These are phyloP conservation scores for Ogataea populi-albae DNA, from an alignment of 805 yeast species.

Conservation along the genomic window DNA sequence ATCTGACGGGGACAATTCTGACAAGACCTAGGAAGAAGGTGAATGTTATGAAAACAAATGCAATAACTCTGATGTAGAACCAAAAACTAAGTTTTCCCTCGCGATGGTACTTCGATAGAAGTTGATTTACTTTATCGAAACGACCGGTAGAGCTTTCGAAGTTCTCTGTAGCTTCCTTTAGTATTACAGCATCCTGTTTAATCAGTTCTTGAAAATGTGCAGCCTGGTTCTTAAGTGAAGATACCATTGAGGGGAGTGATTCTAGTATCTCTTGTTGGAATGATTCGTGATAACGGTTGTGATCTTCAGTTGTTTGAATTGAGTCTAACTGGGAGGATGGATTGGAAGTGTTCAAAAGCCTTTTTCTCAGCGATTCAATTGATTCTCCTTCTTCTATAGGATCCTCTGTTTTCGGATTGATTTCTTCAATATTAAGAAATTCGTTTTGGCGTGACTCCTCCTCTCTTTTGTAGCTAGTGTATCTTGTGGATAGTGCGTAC, in stretches of 20 bases:
- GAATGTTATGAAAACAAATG: conserved; percentile 24
- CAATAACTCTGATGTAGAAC: conserved; percentile 31
- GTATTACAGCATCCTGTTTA: conserved; percentile 30
- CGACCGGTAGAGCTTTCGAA: conserved; percentile 31
- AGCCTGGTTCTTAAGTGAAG: conserved; percentile 30
- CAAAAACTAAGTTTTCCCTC: conserved; percentile 32
- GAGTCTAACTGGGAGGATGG: conserved; percentile 28
- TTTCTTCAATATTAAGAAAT: too few relatives aligned
- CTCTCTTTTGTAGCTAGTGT: too few relatives aligned
- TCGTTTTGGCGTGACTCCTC: too few relatives aligned
- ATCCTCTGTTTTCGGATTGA: conserved; percentile 1
- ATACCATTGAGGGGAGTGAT: conserved; percentile 32
- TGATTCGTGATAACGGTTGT: conserved; percentile 31
- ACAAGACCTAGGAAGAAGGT: conserved; percentile 26
- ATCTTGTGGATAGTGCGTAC: conserved; percentile 8
- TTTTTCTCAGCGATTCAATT: conserved; percentile 26
- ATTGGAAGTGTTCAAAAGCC: conserved; percentile 25
- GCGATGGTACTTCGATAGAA: conserved; percentile 30
- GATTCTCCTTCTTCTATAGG: conserved; percentile 23
- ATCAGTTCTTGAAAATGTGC: conserved; percentile 32
- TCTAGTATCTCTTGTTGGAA: conserved; percentile 33
- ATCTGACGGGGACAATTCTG: conserved; percentile 33
- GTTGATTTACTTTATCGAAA: conserved; percentile 26
- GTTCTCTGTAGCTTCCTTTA: conserved; percentile 33
- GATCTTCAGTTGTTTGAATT: conserved; percentile 20